Base-by-base conservation (phyloP, 805 yeast species). In the Lachancea mirantina region DNA sequence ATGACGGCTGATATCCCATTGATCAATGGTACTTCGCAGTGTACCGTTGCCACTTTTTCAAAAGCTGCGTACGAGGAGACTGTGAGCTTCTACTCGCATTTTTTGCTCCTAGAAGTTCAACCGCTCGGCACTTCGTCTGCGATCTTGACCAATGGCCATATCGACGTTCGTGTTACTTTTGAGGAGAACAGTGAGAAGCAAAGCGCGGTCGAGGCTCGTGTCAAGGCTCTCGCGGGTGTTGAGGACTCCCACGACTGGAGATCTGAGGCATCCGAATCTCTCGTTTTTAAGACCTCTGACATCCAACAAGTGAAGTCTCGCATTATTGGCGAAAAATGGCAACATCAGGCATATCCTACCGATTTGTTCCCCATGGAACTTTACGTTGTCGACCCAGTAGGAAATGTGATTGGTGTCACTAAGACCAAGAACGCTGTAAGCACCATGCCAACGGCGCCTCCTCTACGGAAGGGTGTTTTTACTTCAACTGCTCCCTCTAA, bases 341-440 rank as follows among this genome's bases (percentile, higher is more conserved):
- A 67, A 9, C 64, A 61, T 35, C 88, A 79, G 55, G 65, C 73
- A 15, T 65, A 70, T 46, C 96, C 97, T 4, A 76, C 78, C 36
- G 82, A 75, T 28, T 61, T 79, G 35, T 72, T 71, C 35, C 95
- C 96, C 4, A 68, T 72, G 44, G 94, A 84, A 56, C 64, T 82
- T 5, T 84, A 79, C 56, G 70, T 76, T 6, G 52, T 81, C 16
- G 96, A 89, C 55, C 96, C 97, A 6, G 62, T 87, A 42, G 95
- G 95, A 13, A 72, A 74, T 45, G 57, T 87, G 18, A 55, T 88
- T 28, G 96, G 96, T 4, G 85, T 88, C 61, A 76, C 94, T 14
- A 64, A 78, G 2, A 61, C 71, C 19, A 51, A 51, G 15, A 77
- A 79, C 43, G 73, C 85, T 6, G 63, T 76, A 41, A 64, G 76